phyloP scores from a whole-genome alignment of 345 rosid species.

The Heritiera littoralis region DNA sequence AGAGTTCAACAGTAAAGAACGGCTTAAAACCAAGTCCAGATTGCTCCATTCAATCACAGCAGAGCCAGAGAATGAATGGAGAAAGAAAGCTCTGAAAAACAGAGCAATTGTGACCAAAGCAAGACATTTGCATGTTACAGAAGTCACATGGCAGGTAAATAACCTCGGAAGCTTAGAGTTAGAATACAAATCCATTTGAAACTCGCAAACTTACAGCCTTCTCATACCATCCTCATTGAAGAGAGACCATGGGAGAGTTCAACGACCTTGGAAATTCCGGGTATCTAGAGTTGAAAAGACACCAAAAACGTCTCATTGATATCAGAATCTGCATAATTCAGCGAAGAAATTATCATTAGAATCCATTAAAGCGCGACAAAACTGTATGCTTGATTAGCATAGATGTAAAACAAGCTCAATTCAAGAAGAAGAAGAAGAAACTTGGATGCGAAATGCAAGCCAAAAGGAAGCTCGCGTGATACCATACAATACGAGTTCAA shows the following conservation, averaged over 20 bases:
- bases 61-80: slow-evolving; percentile 42
- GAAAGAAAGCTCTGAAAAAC: slow-evolving; percentile 49
- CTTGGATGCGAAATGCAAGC: background rate
- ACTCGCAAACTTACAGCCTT: slow-evolving; percentile 18
- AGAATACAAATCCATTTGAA: slow-evolving; percentile 37
- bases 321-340: slow-evolving; percentile 15
- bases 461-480: background rate
- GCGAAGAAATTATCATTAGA: slow-evolving; percentile 5
- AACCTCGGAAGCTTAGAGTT: slow-evolving; percentile 39
- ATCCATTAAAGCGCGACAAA: slow-evolving; percentile 7
- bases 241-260: background rate
- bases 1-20: slow-evolving; percentile 29
- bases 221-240: slow-evolving; percentile 17
- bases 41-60: slow-evolving; percentile 24
- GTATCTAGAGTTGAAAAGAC: background rate
- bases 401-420: background rate
- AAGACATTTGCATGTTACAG: slow-evolving; percentile 60
- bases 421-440: background rate
- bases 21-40: slow-evolving; percentile 24
- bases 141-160: slow-evolving; percentile 32
- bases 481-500: background rate
- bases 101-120: slow-evolving; percentile 50
- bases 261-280: background rate
- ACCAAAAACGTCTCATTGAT: background rate
- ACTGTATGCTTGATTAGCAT: background rate